These are phyloP conservation scores for Dictyostelium firmibasis DNA, from an alignment of 78 protist genomes.

Conservation along the genomic window DNA sequence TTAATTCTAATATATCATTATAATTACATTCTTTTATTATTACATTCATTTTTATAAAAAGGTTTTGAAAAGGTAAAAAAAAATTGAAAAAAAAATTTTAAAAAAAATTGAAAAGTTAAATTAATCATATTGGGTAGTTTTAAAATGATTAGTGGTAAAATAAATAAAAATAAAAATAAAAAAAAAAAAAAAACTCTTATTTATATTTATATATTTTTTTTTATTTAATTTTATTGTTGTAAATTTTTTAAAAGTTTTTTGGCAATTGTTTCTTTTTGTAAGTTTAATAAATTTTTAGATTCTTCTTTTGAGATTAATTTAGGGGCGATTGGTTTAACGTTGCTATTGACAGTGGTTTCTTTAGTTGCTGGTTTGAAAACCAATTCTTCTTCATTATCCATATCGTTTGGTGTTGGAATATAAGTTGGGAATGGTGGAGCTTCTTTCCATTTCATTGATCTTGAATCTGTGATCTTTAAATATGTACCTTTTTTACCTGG, in stretches of 20 bases:
- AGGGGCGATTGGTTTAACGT: not conserved
- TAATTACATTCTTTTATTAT: not conserved
- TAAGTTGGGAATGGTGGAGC: slow-evolving; percentile 88
- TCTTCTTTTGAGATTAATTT: not conserved
- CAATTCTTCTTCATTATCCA: not conserved
- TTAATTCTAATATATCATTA: not conserved
- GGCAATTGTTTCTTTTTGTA: not conserved
- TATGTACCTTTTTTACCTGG: slow-evolving; percentile 75
- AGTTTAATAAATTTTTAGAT: not conserved
- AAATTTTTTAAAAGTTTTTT: not conserved
- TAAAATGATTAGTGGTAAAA: no score
- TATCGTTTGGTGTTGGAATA: slow-evolving; percentile 13
- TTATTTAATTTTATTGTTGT: not conserved
- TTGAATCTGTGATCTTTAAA: slow-evolving; percentile 32
- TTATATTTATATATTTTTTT: no score
- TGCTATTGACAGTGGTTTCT: not conserved
- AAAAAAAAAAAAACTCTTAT: no score
- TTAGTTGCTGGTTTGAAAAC: not conserved
- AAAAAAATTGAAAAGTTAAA: no score
- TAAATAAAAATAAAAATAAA: no score
- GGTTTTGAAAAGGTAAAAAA: no score
- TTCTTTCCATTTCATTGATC: slow-evolving; percentile 22
- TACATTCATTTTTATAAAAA: not conserved
- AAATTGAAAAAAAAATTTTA: no score
- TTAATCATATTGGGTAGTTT: no score